These are phyloP conservation scores for Pterocarpus macrocarpus DNA, from an alignment of 306 rosid genomes.

Conservation along the genomic window DNA sequence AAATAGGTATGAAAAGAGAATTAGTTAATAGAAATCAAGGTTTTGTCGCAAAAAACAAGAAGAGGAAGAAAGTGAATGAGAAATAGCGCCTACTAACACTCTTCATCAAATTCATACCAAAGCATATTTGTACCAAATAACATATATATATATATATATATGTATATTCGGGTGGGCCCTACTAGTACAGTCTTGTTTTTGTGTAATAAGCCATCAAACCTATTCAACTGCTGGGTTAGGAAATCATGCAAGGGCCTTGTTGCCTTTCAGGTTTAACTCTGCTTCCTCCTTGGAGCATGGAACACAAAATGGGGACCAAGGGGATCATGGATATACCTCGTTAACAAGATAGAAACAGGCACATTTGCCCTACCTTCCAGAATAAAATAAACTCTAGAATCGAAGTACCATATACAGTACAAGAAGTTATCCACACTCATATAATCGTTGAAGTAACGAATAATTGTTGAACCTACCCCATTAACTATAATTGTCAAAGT, in stretches of 20 bases:
- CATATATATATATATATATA: too few relatives aligned
- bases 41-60: too few relatives aligned
- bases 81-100: too few relatives aligned
- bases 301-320: slow-evolving; percentile 32
- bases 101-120: too few relatives aligned
- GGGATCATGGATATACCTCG: slow-evolving; percentile 13
- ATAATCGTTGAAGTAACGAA: slow-evolving; percentile 1
- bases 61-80: too few relatives aligned
- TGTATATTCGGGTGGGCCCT: too few relatives aligned
- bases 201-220: too few relatives aligned
- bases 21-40: too few relatives aligned
- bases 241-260: neutral
- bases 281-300: neutral
- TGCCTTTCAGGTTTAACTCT: neutral
- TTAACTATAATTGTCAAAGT: slow-evolving; percentile 15
- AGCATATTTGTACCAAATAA: too few relatives aligned
- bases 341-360: slow-evolving; percentile 20
- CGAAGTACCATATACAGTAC: neutral
- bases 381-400: neutral
- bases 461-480: slow-evolving; percentile 51
- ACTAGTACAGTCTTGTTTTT: too few relatives aligned
- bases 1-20: too few relatives aligned
- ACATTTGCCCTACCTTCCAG: neutral
- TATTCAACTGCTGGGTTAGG: neutral
- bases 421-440: neutral